Evolutionary conservation across 208 protist genomes (phyloP).

Genomic region (Acanthamoeba royreba): DNA sequence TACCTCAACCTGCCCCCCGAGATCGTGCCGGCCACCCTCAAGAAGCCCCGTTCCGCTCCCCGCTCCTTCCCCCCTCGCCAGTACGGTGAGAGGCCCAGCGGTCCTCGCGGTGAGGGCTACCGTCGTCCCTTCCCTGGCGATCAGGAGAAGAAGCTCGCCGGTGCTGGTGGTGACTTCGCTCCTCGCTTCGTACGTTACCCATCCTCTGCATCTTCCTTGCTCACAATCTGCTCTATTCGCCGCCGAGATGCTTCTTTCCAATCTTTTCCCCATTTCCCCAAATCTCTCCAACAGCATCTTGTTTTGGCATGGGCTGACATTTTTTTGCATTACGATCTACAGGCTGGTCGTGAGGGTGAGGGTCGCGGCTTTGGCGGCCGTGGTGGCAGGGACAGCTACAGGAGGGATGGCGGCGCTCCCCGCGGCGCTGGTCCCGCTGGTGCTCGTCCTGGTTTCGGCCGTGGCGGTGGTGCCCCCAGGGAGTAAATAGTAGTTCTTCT

Average conservation of each 20-base stretch:
- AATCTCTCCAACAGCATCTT: no score
- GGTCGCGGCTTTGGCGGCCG: not conserved
- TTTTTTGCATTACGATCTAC: not conserved
- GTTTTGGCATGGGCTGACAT: no score
- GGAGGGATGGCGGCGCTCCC: conserved; percentile 15
- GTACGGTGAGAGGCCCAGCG: not conserved
- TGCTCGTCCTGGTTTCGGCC: not conserved
- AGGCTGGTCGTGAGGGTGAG: no score
- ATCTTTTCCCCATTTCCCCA: not conserved
- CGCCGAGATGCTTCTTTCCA: no score
- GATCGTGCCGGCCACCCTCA: conserved; percentile 78
- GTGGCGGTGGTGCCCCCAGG: conserved; percentile 20
- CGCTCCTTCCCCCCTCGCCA: not conserved
- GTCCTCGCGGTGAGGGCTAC: not conserved
- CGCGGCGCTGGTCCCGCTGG: not conserved
- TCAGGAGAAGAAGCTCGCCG: conserved; percentile 27
- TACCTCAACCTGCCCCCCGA: conserved; percentile 76
- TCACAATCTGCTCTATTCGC: no score
- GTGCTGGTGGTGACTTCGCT: not conserved
- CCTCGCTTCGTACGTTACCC: conserved; percentile 11
- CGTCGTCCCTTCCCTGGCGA: not conserved
- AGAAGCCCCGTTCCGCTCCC: conserved; percentile 59
- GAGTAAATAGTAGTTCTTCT: conserved; percentile 17
- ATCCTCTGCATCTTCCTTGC: not conserved
- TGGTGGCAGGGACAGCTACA: conserved; percentile 37